Evolutionary conservation across 2,329 filamentous ascomycete species (phyloP).

Genomic region (Paecilomyces niveus): DNA sequence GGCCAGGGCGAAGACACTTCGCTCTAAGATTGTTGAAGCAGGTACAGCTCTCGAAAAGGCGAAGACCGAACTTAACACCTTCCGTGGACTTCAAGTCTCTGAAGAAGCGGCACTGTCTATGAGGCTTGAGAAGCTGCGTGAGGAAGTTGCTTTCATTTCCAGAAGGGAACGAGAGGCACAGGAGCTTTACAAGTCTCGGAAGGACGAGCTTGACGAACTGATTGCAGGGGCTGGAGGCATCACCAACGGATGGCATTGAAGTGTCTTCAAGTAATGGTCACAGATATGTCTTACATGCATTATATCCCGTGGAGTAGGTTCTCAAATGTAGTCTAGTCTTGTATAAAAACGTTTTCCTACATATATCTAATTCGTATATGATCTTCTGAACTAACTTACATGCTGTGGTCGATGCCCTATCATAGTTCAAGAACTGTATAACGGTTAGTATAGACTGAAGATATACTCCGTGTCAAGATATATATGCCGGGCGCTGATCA

Average conservation of each 20-base stretch:
- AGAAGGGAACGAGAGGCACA: constrained; percentile 84
- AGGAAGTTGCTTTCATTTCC: constrained; percentile 76
- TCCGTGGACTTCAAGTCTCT: constrained; percentile 66
- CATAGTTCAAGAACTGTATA: not conserved
- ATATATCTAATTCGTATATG: not conserved
- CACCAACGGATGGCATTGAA: constrained; percentile 34
- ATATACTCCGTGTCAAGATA: not conserved
- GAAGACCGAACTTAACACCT: constrained; percentile 62
- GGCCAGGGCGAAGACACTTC: constrained; percentile 71
- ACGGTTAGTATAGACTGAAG: not conserved
- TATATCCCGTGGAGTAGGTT: not conserved
- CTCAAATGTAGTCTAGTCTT: not conserved
- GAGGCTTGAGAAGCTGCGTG: constrained; percentile 66
- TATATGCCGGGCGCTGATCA: too few relatives aligned
- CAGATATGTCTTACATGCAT: not conserved
- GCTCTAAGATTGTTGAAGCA: constrained; percentile 71
- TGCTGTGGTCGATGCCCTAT: not conserved
- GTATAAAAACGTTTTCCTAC: not conserved
- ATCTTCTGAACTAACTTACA: not conserved
- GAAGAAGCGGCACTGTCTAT: constrained; percentile 70
- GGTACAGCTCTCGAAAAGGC: constrained; percentile 68
- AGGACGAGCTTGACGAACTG: constrained; percentile 68
- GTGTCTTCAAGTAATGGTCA: not conserved
- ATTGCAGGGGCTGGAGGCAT: constrained; percentile 20
- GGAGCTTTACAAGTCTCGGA: constrained; percentile 68